Evolutionary conservation across 257 asterid species (phyloP).

Genomic region (Echites panduratus): DNA sequence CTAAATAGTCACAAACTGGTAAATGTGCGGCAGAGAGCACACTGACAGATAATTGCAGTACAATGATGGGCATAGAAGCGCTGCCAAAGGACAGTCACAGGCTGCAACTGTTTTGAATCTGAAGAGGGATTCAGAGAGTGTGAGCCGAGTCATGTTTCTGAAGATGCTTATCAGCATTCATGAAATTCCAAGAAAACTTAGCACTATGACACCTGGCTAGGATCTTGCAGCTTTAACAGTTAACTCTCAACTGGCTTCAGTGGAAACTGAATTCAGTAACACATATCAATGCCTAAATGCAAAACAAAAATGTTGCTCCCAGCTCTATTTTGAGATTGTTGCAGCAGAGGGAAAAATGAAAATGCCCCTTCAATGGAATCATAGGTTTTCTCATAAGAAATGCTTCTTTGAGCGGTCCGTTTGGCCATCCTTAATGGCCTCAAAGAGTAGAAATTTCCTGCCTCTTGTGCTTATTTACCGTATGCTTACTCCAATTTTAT

Average conservation of each 20-base stretch:
- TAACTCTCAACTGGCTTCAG: background rate
- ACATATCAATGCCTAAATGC: background rate
- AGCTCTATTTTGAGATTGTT: background rate
- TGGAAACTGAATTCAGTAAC: background rate
- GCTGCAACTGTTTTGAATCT: conserved; percentile 1
- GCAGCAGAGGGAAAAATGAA: background rate
- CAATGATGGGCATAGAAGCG: background rate
- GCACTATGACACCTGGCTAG: background rate
- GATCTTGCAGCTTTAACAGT: background rate
- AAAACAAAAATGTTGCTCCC: background rate
- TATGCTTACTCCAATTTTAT: background rate
- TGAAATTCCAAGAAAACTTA: background rate
- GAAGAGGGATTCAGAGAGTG: background rate
- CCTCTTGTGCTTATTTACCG: background rate
- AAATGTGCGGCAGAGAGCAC: background rate
- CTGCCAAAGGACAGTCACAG: background rate
- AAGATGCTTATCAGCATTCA: background rate
- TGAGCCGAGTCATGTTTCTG: background rate
- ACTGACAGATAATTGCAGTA: background rate
- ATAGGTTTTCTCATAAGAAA: background rate
- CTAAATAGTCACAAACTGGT: background rate
- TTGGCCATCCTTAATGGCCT: too few relatives aligned
- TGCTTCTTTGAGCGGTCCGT: background rate
- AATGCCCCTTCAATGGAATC: background rate
- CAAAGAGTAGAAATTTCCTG: background rate